phyloP scores from a whole-genome alignment of 1,139 yeast genomes.

The Taphrina sp. region DNA sequence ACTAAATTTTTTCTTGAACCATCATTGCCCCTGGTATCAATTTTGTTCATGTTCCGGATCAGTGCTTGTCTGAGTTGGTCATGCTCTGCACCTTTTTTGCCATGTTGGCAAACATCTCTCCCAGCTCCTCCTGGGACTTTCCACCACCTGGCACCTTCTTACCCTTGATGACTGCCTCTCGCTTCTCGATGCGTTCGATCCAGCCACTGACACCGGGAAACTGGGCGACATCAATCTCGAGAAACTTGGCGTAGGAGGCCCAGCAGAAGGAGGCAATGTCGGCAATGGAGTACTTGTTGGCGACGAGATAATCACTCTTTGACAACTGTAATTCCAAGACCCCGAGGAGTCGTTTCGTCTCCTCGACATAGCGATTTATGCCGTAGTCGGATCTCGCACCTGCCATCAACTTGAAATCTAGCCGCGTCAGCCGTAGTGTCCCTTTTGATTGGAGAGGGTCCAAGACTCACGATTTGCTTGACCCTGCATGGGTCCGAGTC shows the following conservation, averaged over 20 bases:
- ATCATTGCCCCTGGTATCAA: too few relatives aligned
- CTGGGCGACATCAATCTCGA: slow-evolving; percentile 19
- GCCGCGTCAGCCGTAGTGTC: too few relatives aligned
- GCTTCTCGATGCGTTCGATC: slow-evolving; percentile 15
- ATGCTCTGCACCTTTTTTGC: slow-evolving; percentile 27
- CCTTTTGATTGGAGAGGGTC: too few relatives aligned
- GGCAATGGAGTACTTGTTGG: slow-evolving; percentile 56
- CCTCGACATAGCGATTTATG: slow-evolving; percentile 53
- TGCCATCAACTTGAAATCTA: slow-evolving; percentile 12
- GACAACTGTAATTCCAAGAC: slow-evolving; percentile 54
- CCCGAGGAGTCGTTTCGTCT: slow-evolving; percentile 54
- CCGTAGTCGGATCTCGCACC: slow-evolving; percentile 53
- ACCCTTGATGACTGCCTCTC: slow-evolving; percentile 27
- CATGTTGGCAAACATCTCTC: slow-evolving; percentile 19
- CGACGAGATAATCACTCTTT: slow-evolving; percentile 55
- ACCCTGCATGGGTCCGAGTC: slow-evolving; percentile 60
- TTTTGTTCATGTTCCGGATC: neutral
- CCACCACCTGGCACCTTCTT: slow-evolving; percentile 32
- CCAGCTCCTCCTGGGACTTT: slow-evolving; percentile 20
- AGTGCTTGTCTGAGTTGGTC: slow-evolving; percentile 33
- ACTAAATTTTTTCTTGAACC: too few relatives aligned
- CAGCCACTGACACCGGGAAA: slow-evolving; percentile 21
- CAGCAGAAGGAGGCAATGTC: slow-evolving; percentile 53
- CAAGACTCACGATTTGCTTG: slow-evolving; percentile 55
- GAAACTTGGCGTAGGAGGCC: slow-evolving; percentile 38